Evolutionary conservation across 805 yeast species (phyloP), one percentile per base, ranked within the genome.

Genomic region (Kodamaea restingae): DNA sequence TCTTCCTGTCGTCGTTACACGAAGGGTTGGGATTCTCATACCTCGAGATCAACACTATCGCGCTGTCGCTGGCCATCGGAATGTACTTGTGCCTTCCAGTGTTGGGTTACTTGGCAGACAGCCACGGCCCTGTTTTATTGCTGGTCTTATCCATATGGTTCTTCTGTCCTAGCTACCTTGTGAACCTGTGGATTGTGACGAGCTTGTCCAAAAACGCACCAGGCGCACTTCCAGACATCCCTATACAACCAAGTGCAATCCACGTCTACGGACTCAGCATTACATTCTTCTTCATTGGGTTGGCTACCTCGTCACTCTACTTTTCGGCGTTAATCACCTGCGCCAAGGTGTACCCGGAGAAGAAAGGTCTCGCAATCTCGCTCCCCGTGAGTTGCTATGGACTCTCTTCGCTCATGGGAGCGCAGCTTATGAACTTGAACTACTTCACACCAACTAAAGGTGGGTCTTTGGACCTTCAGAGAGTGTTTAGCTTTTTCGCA

Each of bases 381-480:
- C 73, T 84, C 32, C 98, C 98, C 0, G 90, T 91, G 2, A 77
- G 95, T 0, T 83, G 83, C 46, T 90, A 84, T 58, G 98, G 98
- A 1, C 53, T 88, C 21, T 83, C 95, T 4, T 76, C 95, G 2
- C 65, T 93, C 40, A 60, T 90, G 35, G 83, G 85, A 3, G 74
- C 95, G 0, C 88, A 80, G 55, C 54, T 76, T 32, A 59, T 76
- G 55, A 75, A 70, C 43, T 54, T 71, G 17, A 46, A 48, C 6
- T 64, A 60, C 55, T 67, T 80, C 50, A 45, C 44, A 35, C 25
- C 58, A 58, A 47, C 46, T 61, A 36, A 51, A 45, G 47, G 45
- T 1, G 47, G 47, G 5, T 51, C 51, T 12, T 52, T 84, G 32
- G 70, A 81, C 50, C 58, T 84, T 32, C 56, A 61, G 30, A 65